Conservation (phyloP, 164 flowering plant species). For the Stephania japonica region DNA sequence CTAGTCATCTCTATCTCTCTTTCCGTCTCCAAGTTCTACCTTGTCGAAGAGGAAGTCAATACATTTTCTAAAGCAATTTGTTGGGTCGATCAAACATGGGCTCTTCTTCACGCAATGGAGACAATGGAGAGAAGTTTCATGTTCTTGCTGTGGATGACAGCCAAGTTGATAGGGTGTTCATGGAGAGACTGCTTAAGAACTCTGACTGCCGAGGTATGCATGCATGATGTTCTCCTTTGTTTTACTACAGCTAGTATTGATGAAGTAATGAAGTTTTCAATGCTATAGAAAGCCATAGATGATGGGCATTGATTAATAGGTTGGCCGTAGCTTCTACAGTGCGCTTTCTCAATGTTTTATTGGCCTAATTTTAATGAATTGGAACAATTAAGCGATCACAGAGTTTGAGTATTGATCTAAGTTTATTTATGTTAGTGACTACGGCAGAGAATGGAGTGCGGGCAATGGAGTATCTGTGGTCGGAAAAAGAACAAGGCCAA, state of each 20-base stretch:
- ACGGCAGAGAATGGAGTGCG: conserved; percentile 58
- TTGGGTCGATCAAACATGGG: neutral
- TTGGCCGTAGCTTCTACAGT: too few species aligned
- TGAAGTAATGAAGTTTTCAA: too few species aligned
- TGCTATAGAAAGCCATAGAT: too few species aligned
- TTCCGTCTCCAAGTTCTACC: neutral
- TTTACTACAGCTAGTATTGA: neutral
- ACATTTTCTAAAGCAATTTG: neutral
- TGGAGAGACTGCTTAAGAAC: conserved; percentile 51
- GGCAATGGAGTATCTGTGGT: conserved; percentile 65
- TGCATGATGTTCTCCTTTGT: neutral
- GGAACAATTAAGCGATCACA: too few species aligned
- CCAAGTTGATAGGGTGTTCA: conserved; percentile 51
- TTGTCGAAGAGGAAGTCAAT: neutral
- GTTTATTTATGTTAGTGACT: conserved; percentile 38
- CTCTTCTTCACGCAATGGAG: conserved; percentile 17
- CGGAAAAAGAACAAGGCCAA: conserved; percentile 29
- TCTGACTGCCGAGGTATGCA: conserved; percentile 60
- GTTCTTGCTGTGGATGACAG: conserved; percentile 82
- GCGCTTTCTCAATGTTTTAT: too few species aligned
- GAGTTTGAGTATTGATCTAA: too few species aligned
- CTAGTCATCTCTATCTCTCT: neutral
- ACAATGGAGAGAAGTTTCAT: conserved; percentile 38
- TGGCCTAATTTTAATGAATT: too few species aligned
- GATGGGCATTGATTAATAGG: too few species aligned